A percentile compares a stretch with the other conserved stretches of the same genome.
These are phyloP conservation scores for Exophiala sideris DNA, from an alignment of 2,329 filamentous ascomycete species.

Conservation along the genomic window DNA sequence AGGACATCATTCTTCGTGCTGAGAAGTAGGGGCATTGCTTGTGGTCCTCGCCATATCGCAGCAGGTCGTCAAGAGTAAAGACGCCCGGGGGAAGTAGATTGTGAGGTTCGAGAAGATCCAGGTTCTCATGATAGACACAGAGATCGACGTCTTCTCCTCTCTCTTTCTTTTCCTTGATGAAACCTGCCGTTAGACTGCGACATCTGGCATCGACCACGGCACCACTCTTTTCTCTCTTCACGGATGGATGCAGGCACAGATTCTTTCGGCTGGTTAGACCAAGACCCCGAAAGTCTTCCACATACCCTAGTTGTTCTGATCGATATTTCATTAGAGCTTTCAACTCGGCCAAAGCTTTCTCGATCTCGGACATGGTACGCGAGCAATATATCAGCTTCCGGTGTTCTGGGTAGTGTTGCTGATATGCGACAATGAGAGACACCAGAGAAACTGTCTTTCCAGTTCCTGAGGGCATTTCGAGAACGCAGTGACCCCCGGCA, in stretches of 20 bases:
- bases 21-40: conserved; percentile 99
- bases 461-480: conserved; percentile 98
- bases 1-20: conserved; percentile 95
- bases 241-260: conserved; percentile 89
- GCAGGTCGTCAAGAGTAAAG: conserved; percentile 86
- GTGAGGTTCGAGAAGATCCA: conserved; percentile 90
- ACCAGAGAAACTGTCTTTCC: conserved; percentile 95
- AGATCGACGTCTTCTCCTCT: conserved; percentile 90
- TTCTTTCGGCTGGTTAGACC: conserved; percentile 97
- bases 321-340: conserved; percentile 95
- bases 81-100: conserved; percentile 93
- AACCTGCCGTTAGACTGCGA: conserved; percentile 90
- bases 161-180: conserved; percentile 96
- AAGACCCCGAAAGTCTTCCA: conserved; percentile 88
- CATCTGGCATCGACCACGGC: conserved; percentile 92
- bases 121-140: conserved; percentile 95
- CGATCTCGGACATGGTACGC: conserved; percentile 99
- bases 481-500: conserved; percentile 87
- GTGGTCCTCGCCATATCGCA: conserved; percentile 87
- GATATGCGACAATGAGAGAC: conserved; percentile 94
- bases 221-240: conserved; percentile 94
- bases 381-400: conserved; percentile 98
- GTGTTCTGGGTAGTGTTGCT: conserved; percentile 87
- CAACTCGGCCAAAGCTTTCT: conserved; percentile 90
- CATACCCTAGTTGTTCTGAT: conserved; percentile 78